phyloP scores from a whole-genome alignment of 2,329 filamentous ascomycete genomes.

The Exophiala spinifera region DNA sequence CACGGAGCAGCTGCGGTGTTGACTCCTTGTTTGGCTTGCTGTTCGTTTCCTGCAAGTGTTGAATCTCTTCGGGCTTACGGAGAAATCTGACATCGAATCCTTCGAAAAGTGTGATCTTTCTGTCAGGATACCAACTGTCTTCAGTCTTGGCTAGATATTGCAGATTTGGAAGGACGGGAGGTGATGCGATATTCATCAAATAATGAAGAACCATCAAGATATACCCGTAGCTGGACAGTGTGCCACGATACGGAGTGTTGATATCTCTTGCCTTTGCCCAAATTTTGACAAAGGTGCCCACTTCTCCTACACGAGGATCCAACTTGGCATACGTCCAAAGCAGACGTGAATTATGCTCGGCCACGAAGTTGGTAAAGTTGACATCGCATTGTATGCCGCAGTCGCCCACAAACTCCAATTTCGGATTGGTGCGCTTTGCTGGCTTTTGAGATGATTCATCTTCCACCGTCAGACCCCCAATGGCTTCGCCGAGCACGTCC shows the following conservation, averaged over 20 bases:
- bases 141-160: conserved; percentile 25
- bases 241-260: conserved; percentile 82
- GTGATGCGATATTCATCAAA: conserved; percentile 74
- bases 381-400: conserved; percentile 88
- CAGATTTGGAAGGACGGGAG: conserved; percentile 81
- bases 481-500: conserved; percentile 5
- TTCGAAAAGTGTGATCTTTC: conserved; percentile 48
- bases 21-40: conserved; percentile 61
- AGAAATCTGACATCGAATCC: conserved; percentile 75
- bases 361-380: conserved; percentile 83
- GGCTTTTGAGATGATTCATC: conserved; percentile 21
- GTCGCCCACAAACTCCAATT: conserved; percentile 72
- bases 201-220: conserved; percentile 91
- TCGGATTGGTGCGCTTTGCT: conserved; percentile 53
- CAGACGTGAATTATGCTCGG: conserved; percentile 77
- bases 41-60: conserved; percentile 57
- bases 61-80: conserved; percentile 69
- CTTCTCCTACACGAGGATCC: conserved; percentile 70
- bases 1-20: conserved; percentile 68
- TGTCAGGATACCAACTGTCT: conserved; percentile 46
- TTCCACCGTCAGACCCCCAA: conserved; percentile 18
- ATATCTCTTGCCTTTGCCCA: conserved; percentile 85
- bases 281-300: conserved; percentile 83
- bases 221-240: conserved; percentile 85
- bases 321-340: conserved; percentile 79